Conservation (phyloP, 805 yeast species). For the Hanseniaspora vineae region DNA sequence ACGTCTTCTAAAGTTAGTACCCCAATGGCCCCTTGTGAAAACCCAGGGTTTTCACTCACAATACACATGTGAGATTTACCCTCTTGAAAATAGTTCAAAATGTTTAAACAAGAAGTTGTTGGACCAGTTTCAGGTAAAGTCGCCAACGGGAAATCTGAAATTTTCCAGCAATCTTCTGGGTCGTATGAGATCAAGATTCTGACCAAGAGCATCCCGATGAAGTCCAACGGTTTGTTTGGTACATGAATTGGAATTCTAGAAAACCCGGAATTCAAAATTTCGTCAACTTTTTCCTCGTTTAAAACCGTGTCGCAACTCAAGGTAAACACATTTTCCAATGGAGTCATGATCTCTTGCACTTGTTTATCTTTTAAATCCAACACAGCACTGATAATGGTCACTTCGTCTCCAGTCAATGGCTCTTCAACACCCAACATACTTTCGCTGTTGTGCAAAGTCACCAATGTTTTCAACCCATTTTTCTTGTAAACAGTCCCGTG, state of each 20-base stretch:
- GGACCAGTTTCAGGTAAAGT: constrained; percentile 90
- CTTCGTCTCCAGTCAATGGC: constrained; percentile 77
- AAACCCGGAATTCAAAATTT: constrained; percentile 86
- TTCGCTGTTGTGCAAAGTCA: constrained; percentile 69
- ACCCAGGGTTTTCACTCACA: constrained; percentile 78
- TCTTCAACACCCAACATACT: constrained; percentile 77
- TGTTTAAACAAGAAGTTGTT: constrained; percentile 86
- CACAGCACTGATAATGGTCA: constrained; percentile 88
- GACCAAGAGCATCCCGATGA: constrained; percentile 89
- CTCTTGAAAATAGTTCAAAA: constrained; percentile 90
- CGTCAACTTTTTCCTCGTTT: constrained; percentile 76
- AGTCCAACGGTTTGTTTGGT: constrained; percentile 80
- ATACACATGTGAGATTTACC: constrained; percentile 97
- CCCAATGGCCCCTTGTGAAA: constrained; percentile 72
- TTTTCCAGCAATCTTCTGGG: constrained; percentile 90
- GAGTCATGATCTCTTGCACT: constrained; percentile 85
- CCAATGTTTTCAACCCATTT: constrained; percentile 85
- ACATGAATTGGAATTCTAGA: constrained; percentile 88
- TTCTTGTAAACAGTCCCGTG: constrained; percentile 92
- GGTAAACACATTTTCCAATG: constrained; percentile 79
- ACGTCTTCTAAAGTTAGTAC: constrained; percentile 92
- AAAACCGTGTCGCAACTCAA: constrained; percentile 72
- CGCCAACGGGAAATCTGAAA: constrained; percentile 87
- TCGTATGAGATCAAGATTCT: constrained; percentile 88
- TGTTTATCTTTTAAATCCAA: constrained; percentile 86